Evolutionary conservation across 2,329 filamentous ascomycete genomes (phyloP).

Genomic region (Zasmidium angulare): DNA sequence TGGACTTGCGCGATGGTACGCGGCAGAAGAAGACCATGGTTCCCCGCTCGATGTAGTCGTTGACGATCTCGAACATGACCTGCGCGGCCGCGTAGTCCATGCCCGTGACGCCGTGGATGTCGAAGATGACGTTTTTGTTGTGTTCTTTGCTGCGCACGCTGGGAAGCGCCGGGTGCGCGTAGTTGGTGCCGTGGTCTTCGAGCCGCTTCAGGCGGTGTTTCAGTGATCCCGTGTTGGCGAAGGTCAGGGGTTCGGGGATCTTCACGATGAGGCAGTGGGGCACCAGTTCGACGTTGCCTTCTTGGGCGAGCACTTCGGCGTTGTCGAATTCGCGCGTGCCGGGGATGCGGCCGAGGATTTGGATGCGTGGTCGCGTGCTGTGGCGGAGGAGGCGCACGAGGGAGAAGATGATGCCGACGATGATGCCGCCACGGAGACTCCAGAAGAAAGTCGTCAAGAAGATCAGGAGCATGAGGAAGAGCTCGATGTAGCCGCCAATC

Average conservation of each 20-base stretch:
- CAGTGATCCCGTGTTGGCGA: slow-evolving; percentile 89
- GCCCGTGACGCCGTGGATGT: slow-evolving; percentile 94
- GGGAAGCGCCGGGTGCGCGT: slow-evolving; percentile 84
- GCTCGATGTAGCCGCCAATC: slow-evolving; percentile 82
- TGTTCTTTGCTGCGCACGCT: slow-evolving; percentile 73
- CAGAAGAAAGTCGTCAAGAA: slow-evolving; percentile 92
- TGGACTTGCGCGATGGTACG: slow-evolving; percentile 47
- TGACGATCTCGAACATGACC: slow-evolving; percentile 86
- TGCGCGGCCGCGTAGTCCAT: slow-evolving; percentile 93
- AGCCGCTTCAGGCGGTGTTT: slow-evolving; percentile 79
- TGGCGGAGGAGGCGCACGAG: slow-evolving; percentile 87
- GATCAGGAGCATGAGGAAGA: slow-evolving; percentile 84
- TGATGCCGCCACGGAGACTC: slow-evolving; percentile 89
- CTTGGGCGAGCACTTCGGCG: slow-evolving; percentile 57
- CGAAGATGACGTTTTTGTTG: slow-evolving; percentile 92
- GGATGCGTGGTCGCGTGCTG: slow-evolving; percentile 87
- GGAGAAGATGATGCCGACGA: slow-evolving; percentile 87
- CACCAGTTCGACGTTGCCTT: slow-evolving; percentile 69
- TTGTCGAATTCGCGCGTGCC: slow-evolving; percentile 80
- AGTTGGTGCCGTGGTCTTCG: slow-evolving; percentile 84
- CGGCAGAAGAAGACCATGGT: slow-evolving; percentile 75
- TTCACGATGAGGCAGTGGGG: slow-evolving; percentile 95
- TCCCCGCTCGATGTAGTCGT: slow-evolving; percentile 71
- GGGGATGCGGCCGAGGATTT: slow-evolving; percentile 87
- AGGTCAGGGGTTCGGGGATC: slow-evolving; percentile 93